Conservation (phyloP, 148 eudicot genomes). For the Rhododendron simsii region DNA sequence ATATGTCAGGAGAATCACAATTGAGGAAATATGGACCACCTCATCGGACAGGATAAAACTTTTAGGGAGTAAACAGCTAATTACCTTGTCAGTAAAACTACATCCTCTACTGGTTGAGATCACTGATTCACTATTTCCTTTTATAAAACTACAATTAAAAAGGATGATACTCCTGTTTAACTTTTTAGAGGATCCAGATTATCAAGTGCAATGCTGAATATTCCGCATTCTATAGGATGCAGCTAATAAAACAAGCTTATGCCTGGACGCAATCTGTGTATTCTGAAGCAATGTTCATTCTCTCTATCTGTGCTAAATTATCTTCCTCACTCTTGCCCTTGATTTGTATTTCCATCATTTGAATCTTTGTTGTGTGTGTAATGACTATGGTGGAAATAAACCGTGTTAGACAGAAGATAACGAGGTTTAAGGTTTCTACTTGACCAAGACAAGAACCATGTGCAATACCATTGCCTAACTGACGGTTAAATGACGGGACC, state of each 20-base stretch:
- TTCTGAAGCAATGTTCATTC: not conserved
- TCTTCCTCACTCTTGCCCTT: not conserved
- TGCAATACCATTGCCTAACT: too few relatives aligned
- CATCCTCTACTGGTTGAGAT: not conserved
- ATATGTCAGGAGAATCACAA: not conserved
- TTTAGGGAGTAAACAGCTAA: not conserved
- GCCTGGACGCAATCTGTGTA: not conserved
- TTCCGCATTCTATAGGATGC: not conserved
- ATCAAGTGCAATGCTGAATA: not conserved
- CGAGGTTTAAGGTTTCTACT: too few relatives aligned
- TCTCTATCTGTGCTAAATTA: not conserved
- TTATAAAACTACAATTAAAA: not conserved
- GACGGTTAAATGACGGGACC: too few relatives aligned
- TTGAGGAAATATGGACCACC: not conserved
- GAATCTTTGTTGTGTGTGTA: not conserved
- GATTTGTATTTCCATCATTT: not conserved
- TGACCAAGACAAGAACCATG: too few relatives aligned
- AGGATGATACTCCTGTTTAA: not conserved
- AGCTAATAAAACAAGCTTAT: not conserved
- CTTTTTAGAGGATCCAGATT: not conserved
- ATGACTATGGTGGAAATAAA: too few relatives aligned
- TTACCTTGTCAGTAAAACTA: not conserved
- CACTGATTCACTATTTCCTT: not conserved
- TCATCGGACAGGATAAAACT: not conserved
- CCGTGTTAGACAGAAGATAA: too few relatives aligned